Base-by-base conservation (phyloP, 192 early-diverging fungal genomes). In the Coemansia sp. region DNA sequence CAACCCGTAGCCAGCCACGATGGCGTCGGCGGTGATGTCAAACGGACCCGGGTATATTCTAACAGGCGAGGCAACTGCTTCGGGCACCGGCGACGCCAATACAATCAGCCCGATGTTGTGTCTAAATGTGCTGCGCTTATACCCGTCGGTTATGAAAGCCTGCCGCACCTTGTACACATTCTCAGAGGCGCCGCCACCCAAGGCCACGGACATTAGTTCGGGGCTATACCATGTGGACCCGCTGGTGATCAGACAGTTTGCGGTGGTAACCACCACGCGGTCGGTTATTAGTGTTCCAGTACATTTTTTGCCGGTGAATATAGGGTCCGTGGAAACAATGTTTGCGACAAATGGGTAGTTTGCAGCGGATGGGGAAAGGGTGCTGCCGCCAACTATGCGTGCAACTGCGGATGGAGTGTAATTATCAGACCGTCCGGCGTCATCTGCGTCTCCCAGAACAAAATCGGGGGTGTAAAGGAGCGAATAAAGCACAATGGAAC, bases 241-340 rank as follows among this genome's bases (percentile, higher is more conserved):
- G 21, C 61, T 45, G 9, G 71, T 62, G 26, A 63, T 65, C 37
- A 78, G 67, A 21, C 76, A 78, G 61, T 78, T 69, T 54, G 76
- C 71, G 0, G 76, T 78, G 12, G 76, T 78, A 18, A 73, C 45
- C 1, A 78, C 71, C 2, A 65, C 55, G 11, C 39, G 67, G 6
- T 64, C 36, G 37, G 22, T 52, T 32, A 78, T 63, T 19, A 78
- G 67, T n/a, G 68, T 46, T 3, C 76, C 76, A 0, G 21, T 66
- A 41, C 76, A 78, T 42, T 66, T 78, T 61, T 72, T 78, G 59
- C 76, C 76, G 5, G 40, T 49, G 41, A 66, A 68, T 32, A 52
- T 15, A 0, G 71, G 41, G 40, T 78, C 76, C 4, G 66, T 13
- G 0, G 76, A 72, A 32, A 52, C 54, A 6, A 78, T 66, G 22